Evolutionary conservation across 164 flowering plant genomes (phyloP).

Genomic region (Kalanchoe fedtschenkoi): DNA sequence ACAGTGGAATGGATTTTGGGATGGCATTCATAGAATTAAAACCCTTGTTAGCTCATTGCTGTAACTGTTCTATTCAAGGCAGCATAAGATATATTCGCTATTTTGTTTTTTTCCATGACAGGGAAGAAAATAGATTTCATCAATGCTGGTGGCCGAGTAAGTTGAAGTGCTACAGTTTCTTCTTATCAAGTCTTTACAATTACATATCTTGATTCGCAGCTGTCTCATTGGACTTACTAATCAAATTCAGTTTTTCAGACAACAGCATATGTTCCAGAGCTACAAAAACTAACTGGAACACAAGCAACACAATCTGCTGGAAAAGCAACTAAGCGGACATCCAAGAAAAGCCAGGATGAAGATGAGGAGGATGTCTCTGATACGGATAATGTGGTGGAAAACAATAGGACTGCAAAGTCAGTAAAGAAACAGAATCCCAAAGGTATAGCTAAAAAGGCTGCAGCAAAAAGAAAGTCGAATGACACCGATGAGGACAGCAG

Average conservation of each 20-base stretch:
- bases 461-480: conserved; percentile 30
- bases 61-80: background rate
- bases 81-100: background rate
- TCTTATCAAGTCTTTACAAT: background rate
- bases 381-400: conserved; percentile 18
- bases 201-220: background rate
- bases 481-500: conserved; percentile 18
- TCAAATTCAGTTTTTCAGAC: conserved; percentile 43
- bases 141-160: conserved; percentile 84
- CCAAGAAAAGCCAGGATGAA: conserved; percentile 15
- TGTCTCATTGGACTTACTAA: conserved; percentile 8
- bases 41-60: background rate
- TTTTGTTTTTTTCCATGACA: conserved; percentile 30
- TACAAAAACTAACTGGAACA: conserved; percentile 60
- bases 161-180: conserved; percentile 11
- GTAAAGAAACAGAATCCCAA: conserved; percentile 21
- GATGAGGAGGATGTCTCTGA: conserved; percentile 14
- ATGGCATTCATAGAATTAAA: background rate
- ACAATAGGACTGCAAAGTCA: conserved; percentile 17
- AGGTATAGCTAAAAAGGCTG: conserved; percentile 17
- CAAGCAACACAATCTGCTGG: conserved; percentile 31
- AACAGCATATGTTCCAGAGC: conserved; percentile 83
- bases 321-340: conserved; percentile 27
- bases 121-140: conserved; percentile 81
- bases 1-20: background rate